phyloP scores from a whole-genome alignment of 805 yeast genomes.

The Kodamaea fukazawae region DNA sequence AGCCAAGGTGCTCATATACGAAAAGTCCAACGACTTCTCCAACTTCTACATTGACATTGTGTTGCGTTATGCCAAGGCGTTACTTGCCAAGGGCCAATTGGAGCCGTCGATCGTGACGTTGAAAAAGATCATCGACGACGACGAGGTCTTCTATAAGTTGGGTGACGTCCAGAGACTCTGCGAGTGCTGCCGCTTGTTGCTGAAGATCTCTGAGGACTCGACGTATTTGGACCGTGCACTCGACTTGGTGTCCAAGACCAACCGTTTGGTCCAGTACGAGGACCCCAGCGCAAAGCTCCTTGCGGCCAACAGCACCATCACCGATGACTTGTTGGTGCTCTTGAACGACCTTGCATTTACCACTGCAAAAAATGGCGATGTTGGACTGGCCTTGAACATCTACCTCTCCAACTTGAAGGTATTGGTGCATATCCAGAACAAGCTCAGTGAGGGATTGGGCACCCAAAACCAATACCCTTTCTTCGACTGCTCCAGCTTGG shows the following conservation, averaged over 20 bases:
- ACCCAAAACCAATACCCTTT: conserved; percentile 34
- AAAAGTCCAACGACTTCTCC: conserved; percentile 31
- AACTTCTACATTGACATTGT: conserved; percentile 44
- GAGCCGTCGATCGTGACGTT: conserved; percentile 29
- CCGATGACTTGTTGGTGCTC: conserved; percentile 36
- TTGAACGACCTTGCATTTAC: conserved; percentile 35
- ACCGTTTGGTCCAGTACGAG: conserved; percentile 20
- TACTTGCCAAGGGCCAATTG: conserved; percentile 40
- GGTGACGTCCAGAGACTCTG: conserved; percentile 43
- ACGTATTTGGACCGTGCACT: conserved; percentile 30
- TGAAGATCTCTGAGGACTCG: conserved; percentile 26
- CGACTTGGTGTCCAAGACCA: conserved; percentile 29
- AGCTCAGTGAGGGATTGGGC: conserved; percentile 14
- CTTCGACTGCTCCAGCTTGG: conserved; percentile 35
- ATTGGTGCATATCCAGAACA: conserved; percentile 19
- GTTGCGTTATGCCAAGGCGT: conserved; percentile 38
- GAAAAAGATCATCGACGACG: conserved; percentile 30
- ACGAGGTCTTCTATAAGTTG: conserved; percentile 33
- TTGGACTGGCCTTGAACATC: conserved; percentile 31
- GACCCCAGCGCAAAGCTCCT: conserved; percentile 25
- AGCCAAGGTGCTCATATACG: conserved; percentile 26
- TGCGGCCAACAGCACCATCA: conserved; percentile 25
- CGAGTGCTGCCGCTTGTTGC: conserved; percentile 37
- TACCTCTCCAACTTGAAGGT: conserved; percentile 35
- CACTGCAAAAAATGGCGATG: conserved; percentile 20